Percentiles rank a stretch among this genome's conserved stretches.
Conservation (phyloP, 139 green algal genomes). For the Chlorella ohadii region DNA sequence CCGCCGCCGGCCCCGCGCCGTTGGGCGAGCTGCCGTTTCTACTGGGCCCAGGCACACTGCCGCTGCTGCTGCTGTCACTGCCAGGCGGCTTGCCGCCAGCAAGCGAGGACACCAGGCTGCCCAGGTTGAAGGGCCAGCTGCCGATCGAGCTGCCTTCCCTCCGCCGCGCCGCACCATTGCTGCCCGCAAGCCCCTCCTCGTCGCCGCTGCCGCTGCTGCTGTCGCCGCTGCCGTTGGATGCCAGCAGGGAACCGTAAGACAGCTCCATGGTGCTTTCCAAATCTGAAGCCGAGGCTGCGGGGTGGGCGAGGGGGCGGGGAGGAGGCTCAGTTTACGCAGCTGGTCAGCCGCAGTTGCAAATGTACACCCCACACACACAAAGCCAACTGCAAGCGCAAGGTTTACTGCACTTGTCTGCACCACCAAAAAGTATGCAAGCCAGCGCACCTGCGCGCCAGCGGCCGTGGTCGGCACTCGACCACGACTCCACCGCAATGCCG, state of each 20-base stretch:
- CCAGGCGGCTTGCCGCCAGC: not conserved
- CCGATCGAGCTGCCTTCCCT: not conserved
- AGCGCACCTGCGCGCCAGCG: not conserved
- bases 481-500: slow-evolving; percentile 68
- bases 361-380: no score
- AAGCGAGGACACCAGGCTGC: not conserved
- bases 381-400: no score
- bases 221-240: no score
- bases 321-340: no score
- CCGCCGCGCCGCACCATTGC: not conserved
- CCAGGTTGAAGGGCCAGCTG: slow-evolving; percentile 21
- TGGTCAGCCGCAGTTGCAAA: no score
- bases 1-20: not conserved
- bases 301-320: no score
- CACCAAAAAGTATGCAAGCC: no score
- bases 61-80: not conserved
- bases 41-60: not conserved
- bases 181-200: not conserved
- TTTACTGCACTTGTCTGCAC: no score
- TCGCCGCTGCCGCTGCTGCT: slow-evolving; percentile 16
- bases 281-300: no score
- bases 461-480: slow-evolving; percentile 25
- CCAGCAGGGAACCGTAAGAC: no score
- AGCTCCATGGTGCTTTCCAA: no score
- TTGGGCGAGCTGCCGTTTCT: not conserved